phyloP scores from a whole-genome alignment of 2,329 filamentous ascomycete species.

The Paraphaeosphaeria minitans region DNA sequence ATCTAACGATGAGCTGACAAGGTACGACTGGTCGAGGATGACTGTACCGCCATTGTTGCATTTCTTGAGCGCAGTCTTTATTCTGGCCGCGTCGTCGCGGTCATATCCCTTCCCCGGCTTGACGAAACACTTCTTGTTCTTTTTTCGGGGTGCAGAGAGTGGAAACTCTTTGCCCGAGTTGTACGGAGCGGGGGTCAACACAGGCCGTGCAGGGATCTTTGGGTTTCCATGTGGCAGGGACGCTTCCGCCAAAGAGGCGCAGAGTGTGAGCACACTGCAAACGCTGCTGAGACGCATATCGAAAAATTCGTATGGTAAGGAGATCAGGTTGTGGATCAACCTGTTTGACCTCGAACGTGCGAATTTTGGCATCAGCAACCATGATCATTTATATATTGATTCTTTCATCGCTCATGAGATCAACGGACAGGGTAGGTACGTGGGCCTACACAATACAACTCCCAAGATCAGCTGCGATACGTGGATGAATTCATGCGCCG shows the following conservation, averaged over 20 bases:
- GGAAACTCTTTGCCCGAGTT: not conserved
- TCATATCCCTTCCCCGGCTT: not conserved
- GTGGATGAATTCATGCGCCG: not conserved
- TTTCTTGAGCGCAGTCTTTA: constrained; percentile 60
- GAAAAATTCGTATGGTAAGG: not conserved
- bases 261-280: not conserved
- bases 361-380: not conserved
- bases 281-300: not conserved
- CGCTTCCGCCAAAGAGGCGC: not conserved
- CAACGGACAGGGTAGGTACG: not conserved
- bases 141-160: not conserved
- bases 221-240: not conserved
- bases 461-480: not conserved
- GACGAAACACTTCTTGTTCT: not conserved
- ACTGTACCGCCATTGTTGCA: constrained; percentile 69
- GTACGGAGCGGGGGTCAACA: not conserved
- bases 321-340: not conserved
- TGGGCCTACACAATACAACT: not conserved
- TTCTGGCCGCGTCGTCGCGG: constrained; percentile 56
- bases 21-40: constrained; percentile 64
- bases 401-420: not conserved
- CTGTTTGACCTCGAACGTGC: not conserved
- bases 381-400: not conserved
- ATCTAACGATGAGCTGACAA: constrained; percentile 67
- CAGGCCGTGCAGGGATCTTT: not conserved